Conservation (phyloP, 371 early-diverging fungal genomes). For the Cladochytrium tenue region DNA sequence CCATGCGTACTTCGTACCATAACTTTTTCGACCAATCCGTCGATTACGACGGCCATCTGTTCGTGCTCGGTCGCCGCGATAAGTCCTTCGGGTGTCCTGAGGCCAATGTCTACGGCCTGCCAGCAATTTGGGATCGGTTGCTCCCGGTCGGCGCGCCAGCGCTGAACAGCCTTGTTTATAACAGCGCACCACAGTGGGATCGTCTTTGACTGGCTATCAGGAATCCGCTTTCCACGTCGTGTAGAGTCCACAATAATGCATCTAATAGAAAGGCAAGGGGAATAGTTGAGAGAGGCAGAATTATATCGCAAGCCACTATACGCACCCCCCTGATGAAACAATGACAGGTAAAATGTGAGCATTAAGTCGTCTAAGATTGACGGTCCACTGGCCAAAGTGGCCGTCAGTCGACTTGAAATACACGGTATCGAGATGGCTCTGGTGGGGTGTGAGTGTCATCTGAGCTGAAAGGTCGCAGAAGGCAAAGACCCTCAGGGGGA, state of each 20-base stretch:
- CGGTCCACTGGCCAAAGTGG: conserved; percentile 81
- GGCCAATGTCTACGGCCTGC: too few species aligned
- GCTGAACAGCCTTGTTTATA: conserved; percentile 57
- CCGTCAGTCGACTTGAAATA: conserved; percentile 93
- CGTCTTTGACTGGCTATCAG: conserved; percentile 82
- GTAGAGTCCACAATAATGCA: conserved; percentile 87
- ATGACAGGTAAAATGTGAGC: conserved; percentile 69
- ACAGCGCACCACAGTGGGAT: conserved; percentile 87
- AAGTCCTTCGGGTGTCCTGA: too few species aligned
- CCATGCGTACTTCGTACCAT: conserved; percentile 25
- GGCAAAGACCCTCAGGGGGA: too few species aligned
- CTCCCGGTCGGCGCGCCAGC: too few species aligned
- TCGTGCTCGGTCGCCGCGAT: conserved; percentile 73
- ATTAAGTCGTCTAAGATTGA: conserved; percentile 76
- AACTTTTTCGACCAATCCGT: conserved; percentile 63
- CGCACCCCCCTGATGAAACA: conserved; percentile 36
- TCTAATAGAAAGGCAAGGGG: conserved; percentile 23
- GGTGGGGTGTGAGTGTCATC: neutral
- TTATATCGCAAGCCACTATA: too few species aligned
- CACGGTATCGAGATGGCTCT: conserved; percentile 64
- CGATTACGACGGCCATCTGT: conserved; percentile 65
- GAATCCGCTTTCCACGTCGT: conserved; percentile 78
- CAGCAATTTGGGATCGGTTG: too few species aligned
- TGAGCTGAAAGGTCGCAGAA: neutral
- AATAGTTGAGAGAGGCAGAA: neutral